Base-by-base conservation (phyloP, 495 filamentous ascomycete genomes). In the Aspergillus saccharolyticus region DNA sequence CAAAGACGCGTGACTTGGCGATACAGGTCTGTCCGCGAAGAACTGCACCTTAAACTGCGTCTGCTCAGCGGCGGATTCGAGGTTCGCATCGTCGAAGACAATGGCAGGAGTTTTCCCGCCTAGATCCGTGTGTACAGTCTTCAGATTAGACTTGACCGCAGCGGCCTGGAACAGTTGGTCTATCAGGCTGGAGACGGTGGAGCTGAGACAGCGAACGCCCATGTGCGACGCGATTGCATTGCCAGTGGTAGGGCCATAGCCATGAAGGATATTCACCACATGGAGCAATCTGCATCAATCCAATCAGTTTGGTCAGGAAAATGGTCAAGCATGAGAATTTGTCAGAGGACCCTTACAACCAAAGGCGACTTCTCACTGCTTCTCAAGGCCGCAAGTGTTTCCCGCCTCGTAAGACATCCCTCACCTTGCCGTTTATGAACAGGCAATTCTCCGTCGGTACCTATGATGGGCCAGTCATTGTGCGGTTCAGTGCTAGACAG, bases 71-170 rank as follows among this genome's bases (percentile, higher is more conserved):
- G 93, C 91, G 61, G 89, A 83, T 18, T 94, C 89, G 25, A 97
- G 71, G 64, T 97, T 88, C 6, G 90, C 89, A 66, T 97, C 93
- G 52, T 88, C 86, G 66, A 96, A 97, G 39, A 97, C 78, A 44
- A 97, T 69, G 12, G 93, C 77, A 1, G 93, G 91, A 9, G 85
- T 88, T 72, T 97, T 97, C 47, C 93, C 93, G 47, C 93, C 92
- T 3, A 93, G 95, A 71, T 97, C 93, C 47, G 96, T 81, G 4
- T 89, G 94, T 52, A 96, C 91, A 71, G 91, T 89, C 76, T 96
- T 97, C 76, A 97, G 80, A 67, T 89, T 96, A 9, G 82, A 77
- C 54, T 73, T 74, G n/a, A 86, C 80, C 1, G 93, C 90, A 70
- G 88, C 86, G 63, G 88, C 88, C 86, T 96, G 96, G 63, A 97